Evolutionary conservation across 1,284 basidiomycete species (phyloP).

Genomic region (Moesziomyces sp.): DNA sequence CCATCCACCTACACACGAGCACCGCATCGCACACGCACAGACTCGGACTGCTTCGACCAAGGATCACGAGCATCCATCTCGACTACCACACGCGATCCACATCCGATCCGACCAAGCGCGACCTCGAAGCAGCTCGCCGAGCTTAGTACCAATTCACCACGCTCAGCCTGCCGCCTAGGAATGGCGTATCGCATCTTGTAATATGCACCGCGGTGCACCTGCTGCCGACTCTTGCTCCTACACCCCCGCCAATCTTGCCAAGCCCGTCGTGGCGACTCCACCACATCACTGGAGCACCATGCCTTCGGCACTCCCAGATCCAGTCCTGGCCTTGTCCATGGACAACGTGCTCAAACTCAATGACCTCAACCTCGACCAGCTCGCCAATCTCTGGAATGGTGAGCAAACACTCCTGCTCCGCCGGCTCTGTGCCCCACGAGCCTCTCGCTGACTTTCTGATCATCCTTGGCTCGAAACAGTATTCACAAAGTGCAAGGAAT

Average conservation of each 20-base stretch:
- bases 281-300: conserved; percentile 26
- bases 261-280: conserved; percentile 7
- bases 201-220: conserved; percentile 33
- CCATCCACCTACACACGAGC: neutral
- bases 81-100: no score
- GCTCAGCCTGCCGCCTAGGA: conserved; percentile 9
- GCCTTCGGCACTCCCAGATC: conserved; percentile 49
- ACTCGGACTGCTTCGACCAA: neutral
- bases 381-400: conserved; percentile 61
- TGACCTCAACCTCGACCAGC: conserved; percentile 53
- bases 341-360: conserved; percentile 55
- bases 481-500: conserved; percentile 83
- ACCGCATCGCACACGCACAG: neutral
- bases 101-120: no score
- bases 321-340: conserved; percentile 57
- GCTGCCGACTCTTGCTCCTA: conserved; percentile 1
- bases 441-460: no score
- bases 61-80: no score
- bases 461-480: conserved; percentile 70
- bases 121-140: no score
- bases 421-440: neutral
- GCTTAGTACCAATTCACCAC: no score
- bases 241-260: conserved; percentile 1
- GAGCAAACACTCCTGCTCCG: conserved; percentile 73
- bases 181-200: conserved; percentile 30